Conservation (phyloP, 352 stramenopile genomes). For the Thalassiosira livingstoniorum region DNA sequence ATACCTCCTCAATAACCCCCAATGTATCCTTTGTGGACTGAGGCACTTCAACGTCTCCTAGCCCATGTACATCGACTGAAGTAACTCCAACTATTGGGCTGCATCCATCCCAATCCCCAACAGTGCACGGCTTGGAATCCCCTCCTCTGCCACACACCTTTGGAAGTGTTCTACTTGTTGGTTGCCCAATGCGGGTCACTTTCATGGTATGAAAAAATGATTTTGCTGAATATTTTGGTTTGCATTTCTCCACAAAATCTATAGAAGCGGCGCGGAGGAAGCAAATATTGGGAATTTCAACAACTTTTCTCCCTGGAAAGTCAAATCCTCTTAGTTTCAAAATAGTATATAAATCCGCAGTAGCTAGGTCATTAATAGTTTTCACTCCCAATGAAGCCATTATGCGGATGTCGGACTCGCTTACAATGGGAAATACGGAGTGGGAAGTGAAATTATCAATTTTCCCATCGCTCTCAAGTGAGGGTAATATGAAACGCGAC, state of each 20-base stretch:
- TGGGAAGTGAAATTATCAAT: conserved; percentile 50
- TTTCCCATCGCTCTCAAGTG: conserved; percentile 28
- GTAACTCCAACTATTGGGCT: conserved; percentile 49
- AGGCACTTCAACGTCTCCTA: conserved; percentile 78
- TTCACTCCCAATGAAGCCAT: conserved; percentile 85
- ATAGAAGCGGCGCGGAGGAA: conserved; percentile 72
- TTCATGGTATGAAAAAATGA: conserved; percentile 35
- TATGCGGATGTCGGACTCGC: conserved; percentile 67
- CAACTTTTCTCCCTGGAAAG: conserved; percentile 59
- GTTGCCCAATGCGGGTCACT: neutral
- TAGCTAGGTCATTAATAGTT: conserved; percentile 88
- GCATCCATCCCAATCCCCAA: conserved; percentile 85
- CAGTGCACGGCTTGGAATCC: conserved; percentile 49
- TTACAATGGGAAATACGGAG: conserved; percentile 61
- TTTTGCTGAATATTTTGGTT: conserved; percentile 33
- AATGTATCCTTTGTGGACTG: conserved; percentile 55
- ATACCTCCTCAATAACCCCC: conserved; percentile 72
- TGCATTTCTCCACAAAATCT: conserved; percentile 83
- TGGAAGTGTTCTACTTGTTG: conserved; percentile 1
- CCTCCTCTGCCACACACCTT: conserved; percentile 55
- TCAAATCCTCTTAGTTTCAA: conserved; percentile 84
- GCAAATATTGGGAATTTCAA: conserved; percentile 78
- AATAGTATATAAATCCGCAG: conserved; percentile 73
- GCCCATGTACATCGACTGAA: conserved; percentile 77
- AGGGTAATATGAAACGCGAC: conserved; percentile 59